Evolutionary conservation across 2,329 filamentous ascomycete genomes (phyloP).

Genomic region (Paraconiothyrium sp.): DNA sequence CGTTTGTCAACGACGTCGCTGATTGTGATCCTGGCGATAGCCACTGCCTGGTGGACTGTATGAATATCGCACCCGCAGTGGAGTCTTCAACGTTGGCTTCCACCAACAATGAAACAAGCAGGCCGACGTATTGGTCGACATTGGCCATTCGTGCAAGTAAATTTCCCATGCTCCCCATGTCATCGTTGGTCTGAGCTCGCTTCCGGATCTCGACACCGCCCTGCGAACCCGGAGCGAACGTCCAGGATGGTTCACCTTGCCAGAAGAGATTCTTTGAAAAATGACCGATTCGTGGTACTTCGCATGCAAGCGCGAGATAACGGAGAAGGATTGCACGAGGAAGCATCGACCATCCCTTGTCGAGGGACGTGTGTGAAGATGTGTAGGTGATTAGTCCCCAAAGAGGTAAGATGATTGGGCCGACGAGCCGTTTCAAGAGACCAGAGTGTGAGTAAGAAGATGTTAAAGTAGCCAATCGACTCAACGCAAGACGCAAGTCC

Average conservation of each 20-base stretch:
- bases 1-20: constrained; percentile 35
- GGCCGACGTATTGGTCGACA: constrained; percentile 37
- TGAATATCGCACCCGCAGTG: constrained; percentile 66
- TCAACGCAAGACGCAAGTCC: constrained; percentile 62
- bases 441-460: constrained; percentile 74
- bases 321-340: constrained; percentile 40
- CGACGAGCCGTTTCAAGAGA: constrained; percentile 68
- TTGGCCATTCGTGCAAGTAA: constrained; percentile 70
- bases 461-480: constrained; percentile 65
- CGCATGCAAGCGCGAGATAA: constrained; percentile 67
- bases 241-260: constrained; percentile 64
- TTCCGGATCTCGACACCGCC: constrained; percentile 63
- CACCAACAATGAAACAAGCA: constrained; percentile 51
- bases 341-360: constrained; percentile 38
- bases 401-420: constrained; percentile 67
- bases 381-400: constrained; percentile 70
- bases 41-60: constrained; percentile 68
- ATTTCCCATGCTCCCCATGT: constrained; percentile 75
- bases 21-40: constrained; percentile 46
- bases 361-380: constrained; percentile 38
- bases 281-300: constrained; percentile 58
- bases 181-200: constrained; percentile 79
- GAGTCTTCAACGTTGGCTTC: constrained; percentile 64
- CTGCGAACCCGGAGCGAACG: constrained; percentile 57
- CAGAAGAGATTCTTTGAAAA: constrained; percentile 67